phyloP scores from a whole-genome alignment of 306 rosid genomes.

The Acacia melanoxylon region DNA sequence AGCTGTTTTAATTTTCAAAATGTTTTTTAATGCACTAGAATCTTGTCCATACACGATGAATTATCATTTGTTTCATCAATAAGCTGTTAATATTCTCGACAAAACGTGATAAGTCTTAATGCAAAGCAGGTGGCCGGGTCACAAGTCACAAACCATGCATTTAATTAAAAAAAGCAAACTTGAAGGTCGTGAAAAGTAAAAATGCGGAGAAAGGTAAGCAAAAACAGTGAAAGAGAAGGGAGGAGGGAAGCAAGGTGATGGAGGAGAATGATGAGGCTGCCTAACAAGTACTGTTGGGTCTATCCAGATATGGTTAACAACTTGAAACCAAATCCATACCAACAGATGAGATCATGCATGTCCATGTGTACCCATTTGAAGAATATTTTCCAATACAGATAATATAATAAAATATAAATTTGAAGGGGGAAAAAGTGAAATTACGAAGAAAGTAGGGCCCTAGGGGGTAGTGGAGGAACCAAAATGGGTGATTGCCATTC shows the following conservation, averaged over 20 bases:
- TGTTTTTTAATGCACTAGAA: too few relatives aligned
- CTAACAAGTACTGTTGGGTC: neutral
- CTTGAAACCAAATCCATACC: neutral
- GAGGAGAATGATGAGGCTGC: neutral
- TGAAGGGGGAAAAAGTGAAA: neutral
- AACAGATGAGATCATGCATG: neutral
- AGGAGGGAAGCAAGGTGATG: neutral
- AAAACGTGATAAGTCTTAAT: too few relatives aligned
- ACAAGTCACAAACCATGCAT: too few relatives aligned
- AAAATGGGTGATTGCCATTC: neutral
- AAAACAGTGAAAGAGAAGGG: neutral
- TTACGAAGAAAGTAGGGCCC: neutral
- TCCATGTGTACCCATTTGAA: neutral
- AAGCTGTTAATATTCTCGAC: too few relatives aligned
- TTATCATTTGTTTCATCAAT: too few relatives aligned
- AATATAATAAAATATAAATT: neutral
- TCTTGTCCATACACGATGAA: too few relatives aligned
- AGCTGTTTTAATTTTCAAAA: too few relatives aligned
- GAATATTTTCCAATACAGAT: neutral
- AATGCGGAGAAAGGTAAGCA: neutral
- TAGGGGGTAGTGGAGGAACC: neutral
- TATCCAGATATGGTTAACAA: neutral
- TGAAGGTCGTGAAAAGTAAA: neutral
- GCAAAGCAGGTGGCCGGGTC: too few relatives aligned
- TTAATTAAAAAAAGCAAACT: too few relatives aligned